Conservation (phyloP, 2,329 filamentous ascomycete genomes). For the Lasiodiplodia citricola region DNA sequence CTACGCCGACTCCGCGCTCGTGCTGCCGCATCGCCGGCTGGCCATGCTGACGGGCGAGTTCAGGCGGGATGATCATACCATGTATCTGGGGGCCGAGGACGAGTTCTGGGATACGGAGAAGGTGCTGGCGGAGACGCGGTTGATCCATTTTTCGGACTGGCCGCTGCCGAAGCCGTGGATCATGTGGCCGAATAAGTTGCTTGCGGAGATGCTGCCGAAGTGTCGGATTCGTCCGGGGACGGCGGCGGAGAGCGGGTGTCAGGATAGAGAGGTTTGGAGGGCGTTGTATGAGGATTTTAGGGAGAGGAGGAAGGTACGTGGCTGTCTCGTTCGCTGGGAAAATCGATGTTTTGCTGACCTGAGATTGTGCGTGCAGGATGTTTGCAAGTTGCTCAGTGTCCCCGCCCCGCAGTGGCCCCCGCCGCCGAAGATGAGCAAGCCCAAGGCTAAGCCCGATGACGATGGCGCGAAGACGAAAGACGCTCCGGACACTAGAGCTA, state of each 20-base stretch:
- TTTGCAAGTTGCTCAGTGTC: conserved; percentile 47
- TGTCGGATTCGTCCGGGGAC: conserved; percentile 40
- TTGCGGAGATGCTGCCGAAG: conserved; percentile 52
- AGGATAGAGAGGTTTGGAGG: conserved; percentile 52
- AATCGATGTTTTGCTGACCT: background rate
- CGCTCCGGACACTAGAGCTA: background rate
- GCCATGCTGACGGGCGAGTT: conserved; percentile 69
- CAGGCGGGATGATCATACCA: conserved; percentile 56
- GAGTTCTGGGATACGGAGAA: conserved; percentile 65
- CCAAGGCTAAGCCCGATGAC: background rate
- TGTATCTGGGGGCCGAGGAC: conserved; percentile 58
- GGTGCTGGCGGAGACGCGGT: conserved; percentile 64
- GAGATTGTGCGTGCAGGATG: conserved; percentile 30
- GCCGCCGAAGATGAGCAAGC: conserved; percentile 18
- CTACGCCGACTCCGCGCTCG: conserved; percentile 62
- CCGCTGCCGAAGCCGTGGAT: conserved; percentile 71
- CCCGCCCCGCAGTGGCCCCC: conserved; percentile 45
- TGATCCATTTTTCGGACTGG: conserved; percentile 75
- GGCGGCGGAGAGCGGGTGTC: conserved; percentile 37
- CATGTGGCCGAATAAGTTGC: conserved; percentile 49
- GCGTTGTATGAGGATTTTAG: conserved; percentile 53
- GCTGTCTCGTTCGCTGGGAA: too few species aligned
- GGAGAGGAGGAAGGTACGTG: conserved; percentile 40
- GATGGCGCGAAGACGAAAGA: background rate
- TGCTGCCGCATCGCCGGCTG: conserved; percentile 69